These are phyloP conservation scores for Ascochyta lentis DNA, from an alignment of 2,329 filamentous ascomycete species.

Conservation along the genomic window DNA sequence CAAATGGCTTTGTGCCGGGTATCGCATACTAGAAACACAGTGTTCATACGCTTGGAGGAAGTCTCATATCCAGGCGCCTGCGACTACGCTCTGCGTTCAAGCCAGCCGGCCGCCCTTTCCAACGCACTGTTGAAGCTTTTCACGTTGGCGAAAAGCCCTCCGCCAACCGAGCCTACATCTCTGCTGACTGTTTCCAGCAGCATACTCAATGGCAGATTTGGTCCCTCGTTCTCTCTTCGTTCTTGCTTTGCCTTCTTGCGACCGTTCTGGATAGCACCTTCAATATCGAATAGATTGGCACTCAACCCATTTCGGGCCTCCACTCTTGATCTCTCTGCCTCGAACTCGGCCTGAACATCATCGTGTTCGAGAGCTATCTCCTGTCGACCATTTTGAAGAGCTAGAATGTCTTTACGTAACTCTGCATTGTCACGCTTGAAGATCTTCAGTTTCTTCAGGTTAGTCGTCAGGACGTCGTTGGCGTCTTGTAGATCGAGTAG, in stretches of 20 bases:
- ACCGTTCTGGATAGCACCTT: conserved; percentile 46
- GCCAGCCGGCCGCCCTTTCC: conserved; percentile 42
- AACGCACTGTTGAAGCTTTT: conserved; percentile 45
- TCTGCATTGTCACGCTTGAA: conserved; percentile 54
- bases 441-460: conserved; percentile 54
- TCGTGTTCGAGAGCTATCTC: conserved; percentile 59
- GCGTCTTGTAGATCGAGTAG: conserved; percentile 60
- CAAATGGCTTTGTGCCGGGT: conserved; percentile 14
- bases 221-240: conserved; percentile 42
- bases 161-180: conserved; percentile 37
- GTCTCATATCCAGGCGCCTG: neutral
- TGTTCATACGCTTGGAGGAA: conserved; percentile 6
- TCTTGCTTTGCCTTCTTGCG: conserved; percentile 39
- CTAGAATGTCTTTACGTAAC: conserved; percentile 56
- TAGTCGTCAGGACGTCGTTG: conserved; percentile 57
- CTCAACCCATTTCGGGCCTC: conserved; percentile 39
- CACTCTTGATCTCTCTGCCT: conserved; percentile 33
- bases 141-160: conserved; percentile 41
- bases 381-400: conserved; percentile 57
- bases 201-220: conserved; percentile 41
- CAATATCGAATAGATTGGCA: conserved; percentile 44
- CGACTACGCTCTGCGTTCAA: conserved; percentile 43
- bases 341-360: conserved; percentile 49
- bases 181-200: conserved; percentile 37
- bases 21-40: conserved; percentile 5